Base-by-base conservation (phyloP, 441 rosid species). In the Brassica hybrid region DNA sequence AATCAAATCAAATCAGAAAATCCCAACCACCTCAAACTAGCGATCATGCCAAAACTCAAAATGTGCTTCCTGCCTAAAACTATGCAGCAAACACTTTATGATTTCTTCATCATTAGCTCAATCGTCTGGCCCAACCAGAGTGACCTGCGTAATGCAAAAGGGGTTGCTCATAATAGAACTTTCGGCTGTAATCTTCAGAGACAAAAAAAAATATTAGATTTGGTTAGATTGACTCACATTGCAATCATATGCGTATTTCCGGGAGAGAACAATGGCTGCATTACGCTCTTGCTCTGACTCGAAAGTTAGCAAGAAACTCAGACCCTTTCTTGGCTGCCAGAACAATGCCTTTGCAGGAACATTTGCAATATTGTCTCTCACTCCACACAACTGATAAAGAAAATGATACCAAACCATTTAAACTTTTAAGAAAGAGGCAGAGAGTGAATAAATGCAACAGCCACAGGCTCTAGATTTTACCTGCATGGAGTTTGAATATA, bases 251-350 rank as follows among this genome's bases (percentile, higher is more conserved):
- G 97, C 94, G 21, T 87, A 86, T 81, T 85, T 92, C 76, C 98
- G 81, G 64, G 97, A 93, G 14, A 94, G 85, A 76, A 85, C 84
- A 52, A 90, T 82, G 60, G 97, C 97, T 9, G 91, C 89, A 65
- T 94, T 94, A 77, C 98, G 86, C 41, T 88, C 97, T 80, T 83
- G 84, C 75, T 94, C 97, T 6, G 97, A 88, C 85, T 91, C 97
- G 7, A 92, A 94, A 54, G 91, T 83, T 67, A 94, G 76, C 10
- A 92, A 83, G 69, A 73, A 92, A 0, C 90, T 88, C 8, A 85
- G 75, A 16, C 97, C 94, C 77, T 86, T 91, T 81, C 97, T 88
- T n/a, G 97, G 87, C 81, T 91, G 97, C 97, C 97, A 94, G 75
- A 90, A 91, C 86, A 91, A 65, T 34, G 88, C 81, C 84, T 86